Percentiles rank a stretch among this genome's conserved stretches.
phyloP scores from a whole-genome alignment of 2,329 filamentous ascomycete species.

The Colletotrichum scovillei region DNA sequence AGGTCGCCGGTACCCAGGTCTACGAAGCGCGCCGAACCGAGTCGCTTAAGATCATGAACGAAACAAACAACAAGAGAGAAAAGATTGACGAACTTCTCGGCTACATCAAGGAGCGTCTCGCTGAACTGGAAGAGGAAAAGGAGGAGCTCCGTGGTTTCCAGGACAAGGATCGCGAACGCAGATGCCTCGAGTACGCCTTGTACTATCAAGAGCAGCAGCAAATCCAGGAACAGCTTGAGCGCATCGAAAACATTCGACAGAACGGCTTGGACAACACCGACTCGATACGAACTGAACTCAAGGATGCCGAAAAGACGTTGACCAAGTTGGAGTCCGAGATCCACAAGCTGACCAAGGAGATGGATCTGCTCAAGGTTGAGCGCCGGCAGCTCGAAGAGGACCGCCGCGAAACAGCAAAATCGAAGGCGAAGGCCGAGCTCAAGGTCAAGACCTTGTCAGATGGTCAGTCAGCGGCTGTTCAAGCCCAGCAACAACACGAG shows the following conservation, averaged over 20 bases:
- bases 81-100: conserved; percentile 95
- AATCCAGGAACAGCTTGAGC: conserved; percentile 80
- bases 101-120: conserved; percentile 90
- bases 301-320: conserved; percentile 83
- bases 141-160: conserved; percentile 94
- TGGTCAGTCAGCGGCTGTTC: conserved; percentile 81
- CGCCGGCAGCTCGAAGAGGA: conserved; percentile 91
- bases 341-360: conserved; percentile 80
- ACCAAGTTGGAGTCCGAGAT: conserved; percentile 82
- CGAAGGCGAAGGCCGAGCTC: conserved; percentile 86
- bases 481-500: conserved; percentile 77
- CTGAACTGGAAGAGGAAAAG: conserved; percentile 95
- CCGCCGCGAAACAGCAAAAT: conserved; percentile 82
- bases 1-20: conserved; percentile 97
- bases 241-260: conserved; percentile 84
- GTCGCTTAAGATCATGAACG: conserved; percentile 95
- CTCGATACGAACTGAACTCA: conserved; percentile 80
- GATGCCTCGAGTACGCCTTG: conserved; percentile 94
- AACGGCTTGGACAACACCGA: conserved; percentile 88
- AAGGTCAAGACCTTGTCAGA: conserved; percentile 86
- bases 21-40: conserved; percentile 94
- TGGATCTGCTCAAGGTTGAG: conserved; percentile 87
- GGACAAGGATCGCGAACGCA: conserved; percentile 91
- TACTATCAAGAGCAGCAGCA: conserved; percentile 89
- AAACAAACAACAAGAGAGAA: conserved; percentile 92